Conservation (phyloP, 2,329 filamentous ascomycete species). For the Fusarium succisae region DNA sequence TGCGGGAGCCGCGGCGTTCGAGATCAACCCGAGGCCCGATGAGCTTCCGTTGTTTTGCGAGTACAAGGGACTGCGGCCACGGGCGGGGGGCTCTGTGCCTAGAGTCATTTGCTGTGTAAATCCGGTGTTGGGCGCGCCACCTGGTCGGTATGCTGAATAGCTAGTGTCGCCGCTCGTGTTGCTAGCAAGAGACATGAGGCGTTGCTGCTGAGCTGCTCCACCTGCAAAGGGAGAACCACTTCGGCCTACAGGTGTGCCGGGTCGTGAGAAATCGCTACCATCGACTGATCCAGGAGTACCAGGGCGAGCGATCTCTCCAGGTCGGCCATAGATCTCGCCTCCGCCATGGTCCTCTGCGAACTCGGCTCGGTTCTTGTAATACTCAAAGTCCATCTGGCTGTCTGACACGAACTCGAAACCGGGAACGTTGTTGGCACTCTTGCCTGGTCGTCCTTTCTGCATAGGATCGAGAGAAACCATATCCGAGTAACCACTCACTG, state of each 20-base stretch:
- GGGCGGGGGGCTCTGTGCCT: slow-evolving; percentile 40
- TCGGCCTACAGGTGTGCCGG: slow-evolving; percentile 56
- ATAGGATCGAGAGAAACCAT: slow-evolving; percentile 84
- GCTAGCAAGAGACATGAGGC: slow-evolving; percentile 40
- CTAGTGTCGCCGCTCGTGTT: slow-evolving; percentile 42
- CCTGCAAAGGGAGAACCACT: slow-evolving; percentile 48
- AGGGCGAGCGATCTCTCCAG: slow-evolving; percentile 67
- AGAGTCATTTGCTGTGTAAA: slow-evolving; percentile 39
- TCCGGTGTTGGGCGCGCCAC: slow-evolving; percentile 17
- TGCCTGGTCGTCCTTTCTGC: slow-evolving; percentile 63
- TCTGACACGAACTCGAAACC: slow-evolving; percentile 94
- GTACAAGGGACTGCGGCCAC: slow-evolving; percentile 60
- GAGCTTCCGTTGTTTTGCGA: slow-evolving; percentile 62
- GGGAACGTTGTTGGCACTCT: slow-evolving; percentile 58
- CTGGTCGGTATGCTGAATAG: slow-evolving; percentile 44
- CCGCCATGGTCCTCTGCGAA: slow-evolving; percentile 90
- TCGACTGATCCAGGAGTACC: slow-evolving; percentile 67
- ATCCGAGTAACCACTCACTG: slow-evolving; percentile 80
- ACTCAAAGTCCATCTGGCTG: slow-evolving; percentile 85
- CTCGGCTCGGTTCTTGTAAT: slow-evolving; percentile 89
- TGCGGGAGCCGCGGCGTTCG: slow-evolving; percentile 62
- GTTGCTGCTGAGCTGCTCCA: slow-evolving; percentile 37
- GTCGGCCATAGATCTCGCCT: slow-evolving; percentile 71
- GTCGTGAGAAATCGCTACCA: slow-evolving; percentile 58
- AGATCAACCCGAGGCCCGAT: slow-evolving; percentile 62